A percentile compares a stretch with the other conserved stretches of the same genome.
Conservation (phyloP, 2,329 filamentous ascomycete genomes). For the Pyrenochaeta sp. region DNA sequence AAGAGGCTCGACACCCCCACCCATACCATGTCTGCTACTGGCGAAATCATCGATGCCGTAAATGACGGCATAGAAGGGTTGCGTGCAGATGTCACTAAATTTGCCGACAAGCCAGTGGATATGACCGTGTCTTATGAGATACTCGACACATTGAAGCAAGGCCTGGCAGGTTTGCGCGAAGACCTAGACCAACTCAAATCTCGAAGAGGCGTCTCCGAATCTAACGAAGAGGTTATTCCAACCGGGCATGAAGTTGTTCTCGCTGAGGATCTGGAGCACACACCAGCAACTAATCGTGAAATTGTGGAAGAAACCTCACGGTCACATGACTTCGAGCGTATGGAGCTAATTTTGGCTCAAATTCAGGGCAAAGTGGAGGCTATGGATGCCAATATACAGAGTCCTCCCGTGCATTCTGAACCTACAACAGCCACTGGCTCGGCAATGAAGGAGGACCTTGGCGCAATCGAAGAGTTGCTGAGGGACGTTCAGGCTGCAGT, state of each 20-base stretch:
- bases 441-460: slow-evolving; percentile 62
- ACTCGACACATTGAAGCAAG: slow-evolving; percentile 84
- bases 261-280: slow-evolving; percentile 58
- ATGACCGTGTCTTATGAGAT: slow-evolving; percentile 89
- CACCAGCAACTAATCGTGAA: slow-evolving; percentile 52
- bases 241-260: slow-evolving; percentile 61
- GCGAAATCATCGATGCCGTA: slow-evolving; percentile 68
- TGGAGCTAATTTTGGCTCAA: slow-evolving; percentile 84
- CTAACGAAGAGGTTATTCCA: slow-evolving; percentile 54
- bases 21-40: slow-evolving; percentile 61
- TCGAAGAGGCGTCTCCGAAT: slow-evolving; percentile 49
- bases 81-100: slow-evolving; percentile 75
- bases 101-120: slow-evolving; percentile 81
- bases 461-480: slow-evolving; percentile 55
- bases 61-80: slow-evolving; percentile 78
- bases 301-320: slow-evolving; percentile 46
- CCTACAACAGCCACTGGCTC: slow-evolving; percentile 48
- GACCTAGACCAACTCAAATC: slow-evolving; percentile 84
- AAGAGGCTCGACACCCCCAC: slow-evolving; percentile 64
- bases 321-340: slow-evolving; percentile 83
- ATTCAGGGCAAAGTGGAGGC: slow-evolving; percentile 85
- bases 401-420: slow-evolving; percentile 52
- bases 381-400: slow-evolving; percentile 66
- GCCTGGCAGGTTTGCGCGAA: slow-evolving; percentile 75
- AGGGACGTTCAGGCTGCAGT: slow-evolving; percentile 69